These are phyloP conservation scores for Ogataea neopini DNA, from an alignment of 805 yeast species.

Conservation along the genomic window DNA sequence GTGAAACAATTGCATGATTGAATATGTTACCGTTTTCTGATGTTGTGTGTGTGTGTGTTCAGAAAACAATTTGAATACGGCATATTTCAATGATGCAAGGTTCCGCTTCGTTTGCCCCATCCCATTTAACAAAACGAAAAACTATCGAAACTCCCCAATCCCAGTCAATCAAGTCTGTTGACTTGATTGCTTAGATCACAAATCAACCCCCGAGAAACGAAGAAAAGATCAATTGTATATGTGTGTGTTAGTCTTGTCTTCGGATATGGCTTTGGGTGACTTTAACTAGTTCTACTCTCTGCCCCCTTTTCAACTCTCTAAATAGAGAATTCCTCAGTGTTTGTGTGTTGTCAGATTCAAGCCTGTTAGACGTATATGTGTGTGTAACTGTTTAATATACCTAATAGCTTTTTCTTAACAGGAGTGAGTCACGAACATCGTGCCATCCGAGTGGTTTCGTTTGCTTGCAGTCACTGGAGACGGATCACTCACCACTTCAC, in stretches of 20 bases:
- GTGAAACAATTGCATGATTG: too few relatives aligned
- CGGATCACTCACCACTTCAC: too few relatives aligned
- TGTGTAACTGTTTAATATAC: slow-evolving; percentile 7
- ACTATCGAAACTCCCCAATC: slow-evolving; percentile 1
- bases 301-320: slow-evolving; percentile 11
- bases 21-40: neutral
- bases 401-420: slow-evolving; percentile 1
- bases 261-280: slow-evolving; percentile 18
- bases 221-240: slow-evolving; percentile 16
- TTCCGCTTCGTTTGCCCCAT: too few relatives aligned
- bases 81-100: too few relatives aligned
- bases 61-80: slow-evolving; percentile 1
- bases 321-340: slow-evolving; percentile 5
- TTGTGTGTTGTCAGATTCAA: neutral
- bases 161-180: slow-evolving; percentile 1
- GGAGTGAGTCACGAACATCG: neutral
- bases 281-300: slow-evolving; percentile 20
- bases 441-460: neutral
- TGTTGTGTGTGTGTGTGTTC: slow-evolving; percentile 16
- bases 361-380: slow-evolving; percentile 1
- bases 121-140: neutral
- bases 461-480: too few relatives aligned
- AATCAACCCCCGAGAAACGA: too few relatives aligned
- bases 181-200: too few relatives aligned
- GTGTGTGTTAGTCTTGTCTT: slow-evolving; percentile 20